phyloP scores from a whole-genome alignment of 2,329 filamentous ascomycete genomes.

The Talaromyces sp. region DNA sequence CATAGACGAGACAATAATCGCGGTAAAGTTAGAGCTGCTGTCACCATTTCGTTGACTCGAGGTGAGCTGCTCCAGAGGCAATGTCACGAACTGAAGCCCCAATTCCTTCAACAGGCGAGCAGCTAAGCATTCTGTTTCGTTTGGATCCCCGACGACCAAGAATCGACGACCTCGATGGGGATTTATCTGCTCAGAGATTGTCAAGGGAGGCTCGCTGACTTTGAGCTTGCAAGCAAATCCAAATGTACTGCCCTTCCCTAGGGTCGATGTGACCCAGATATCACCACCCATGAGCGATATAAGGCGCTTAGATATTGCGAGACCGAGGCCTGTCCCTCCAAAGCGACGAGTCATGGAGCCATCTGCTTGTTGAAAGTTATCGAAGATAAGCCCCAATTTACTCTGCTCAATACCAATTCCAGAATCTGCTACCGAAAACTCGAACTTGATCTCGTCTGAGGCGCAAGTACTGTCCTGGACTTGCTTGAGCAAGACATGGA shows the following conservation, averaged over 20 bases:
- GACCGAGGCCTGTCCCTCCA: slow-evolving; percentile 84
- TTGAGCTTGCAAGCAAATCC: slow-evolving; percentile 90
- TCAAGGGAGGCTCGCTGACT: slow-evolving; percentile 73
- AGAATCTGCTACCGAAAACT: slow-evolving; percentile 90
- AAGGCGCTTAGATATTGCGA: slow-evolving; percentile 92
- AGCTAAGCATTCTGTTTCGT: slow-evolving; percentile 74
- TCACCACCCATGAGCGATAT: slow-evolving; percentile 94
- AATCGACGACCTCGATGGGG: slow-evolving; percentile 88
- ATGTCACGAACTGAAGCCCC: slow-evolving; percentile 75
- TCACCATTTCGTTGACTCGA: slow-evolving; percentile 52
- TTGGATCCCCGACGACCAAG: slow-evolving; percentile 84
- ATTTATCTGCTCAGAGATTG: slow-evolving; percentile 73
- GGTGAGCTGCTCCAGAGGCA: slow-evolving; percentile 67
- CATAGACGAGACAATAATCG: slow-evolving; percentile 88
- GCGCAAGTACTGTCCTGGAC: slow-evolving; percentile 59
- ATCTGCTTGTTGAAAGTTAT: slow-evolving; percentile 96
- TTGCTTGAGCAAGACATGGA: slow-evolving; percentile 80
- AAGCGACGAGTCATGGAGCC: slow-evolving; percentile 94
- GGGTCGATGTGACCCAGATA: slow-evolving; percentile 89
- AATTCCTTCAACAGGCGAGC: slow-evolving; percentile 72
- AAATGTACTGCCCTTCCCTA: slow-evolving; percentile 85
- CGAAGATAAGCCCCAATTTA: slow-evolving; percentile 93
- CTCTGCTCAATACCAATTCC: slow-evolving; percentile 92
- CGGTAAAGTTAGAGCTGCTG: slow-evolving; percentile 71
- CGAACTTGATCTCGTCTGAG: slow-evolving; percentile 80